Evolutionary conservation across 345 rosid genomes (phyloP), one percentile per base, ranked within the genome.

Genomic region (Gossypioides kirkii): DNA sequence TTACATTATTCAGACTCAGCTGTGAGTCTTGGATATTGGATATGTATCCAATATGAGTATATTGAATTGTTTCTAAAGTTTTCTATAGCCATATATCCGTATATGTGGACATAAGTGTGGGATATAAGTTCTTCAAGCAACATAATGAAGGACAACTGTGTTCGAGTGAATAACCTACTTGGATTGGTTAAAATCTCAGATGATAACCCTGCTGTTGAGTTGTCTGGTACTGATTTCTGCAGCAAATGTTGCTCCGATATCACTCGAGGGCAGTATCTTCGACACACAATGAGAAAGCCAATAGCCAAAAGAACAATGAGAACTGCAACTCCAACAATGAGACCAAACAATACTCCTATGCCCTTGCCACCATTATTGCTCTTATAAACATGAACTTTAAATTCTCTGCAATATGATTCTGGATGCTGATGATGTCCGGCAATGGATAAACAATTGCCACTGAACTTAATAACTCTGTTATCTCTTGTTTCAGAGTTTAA

Each of bases 141-240:
- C 7, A 49, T 16, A 16, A 49, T 4, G 53, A 13, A 22, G 36
- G 3, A 46, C 25, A 8, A 17, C 1, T 14, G 8, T 23, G 11
- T 9, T 6, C 4, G 1, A n/a, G 22, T 42, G 45, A 10, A 62
- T 23, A 67, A 86, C 99, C 87, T 87, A 95, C 99, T 86, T 73
- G 97, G 94, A 80, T 84, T 92, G 70, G 94, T 90, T 69, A 89
- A 91, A 80, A 91, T 83, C 72, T 87, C 90, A 71, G 97, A 77
- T 73, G 98, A 86, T 81, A 95, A 81, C 11, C 87, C 87, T 2
- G 85, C 69, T 36, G 79, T 82, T 45, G 87, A 55, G 77, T 78
- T 84, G 58, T 86, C 94, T 74, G 81, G 87, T 63, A 74, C 81
- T 72, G 69, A 76, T 80, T 95, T 90, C 50, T 93, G 87, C 74